Conservation (phyloP, 495 filamentous ascomycete genomes). For the Penicillium verhagenii region DNA sequence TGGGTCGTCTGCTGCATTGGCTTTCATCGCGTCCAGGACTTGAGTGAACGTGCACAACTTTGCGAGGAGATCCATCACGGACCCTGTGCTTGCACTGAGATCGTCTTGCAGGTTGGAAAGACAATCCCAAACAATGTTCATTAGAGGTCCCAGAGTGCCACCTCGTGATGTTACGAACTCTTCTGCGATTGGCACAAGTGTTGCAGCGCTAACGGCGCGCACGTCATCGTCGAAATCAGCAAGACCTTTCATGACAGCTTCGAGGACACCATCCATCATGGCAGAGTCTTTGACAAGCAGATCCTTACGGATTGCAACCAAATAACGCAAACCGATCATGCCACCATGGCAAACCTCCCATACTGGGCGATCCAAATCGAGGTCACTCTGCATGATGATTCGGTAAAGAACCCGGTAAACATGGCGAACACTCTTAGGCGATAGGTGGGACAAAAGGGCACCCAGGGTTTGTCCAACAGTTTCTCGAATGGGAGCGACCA, state of each 20-base stretch:
- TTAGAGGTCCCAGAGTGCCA: constrained; percentile 70
- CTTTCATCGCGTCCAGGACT: constrained; percentile 91
- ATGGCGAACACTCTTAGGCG: constrained; percentile 68
- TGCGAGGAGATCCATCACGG: constrained; percentile 95
- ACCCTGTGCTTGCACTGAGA: constrained; percentile 93
- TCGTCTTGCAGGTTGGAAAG: constrained; percentile 94
- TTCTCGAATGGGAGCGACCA: constrained; percentile 92
- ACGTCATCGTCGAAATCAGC: constrained; percentile 93
- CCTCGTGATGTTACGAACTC: constrained; percentile 87
- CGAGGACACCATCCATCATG: constrained; percentile 90
- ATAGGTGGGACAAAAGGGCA: constrained; percentile 78
- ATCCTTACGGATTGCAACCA: constrained; percentile 93
- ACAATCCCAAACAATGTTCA: constrained; percentile 96
- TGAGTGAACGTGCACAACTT: constrained; percentile 93
- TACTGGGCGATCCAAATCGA: constrained; percentile 63
- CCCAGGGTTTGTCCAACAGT: constrained; percentile 95
- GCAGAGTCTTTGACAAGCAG: constrained; percentile 75
- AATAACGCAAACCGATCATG: constrained; percentile 92
- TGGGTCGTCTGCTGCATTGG: constrained; percentile 76
- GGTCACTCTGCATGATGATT: constrained; percentile 87
- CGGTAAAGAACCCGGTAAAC: constrained; percentile 79
- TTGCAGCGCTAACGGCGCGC: constrained; percentile 93
- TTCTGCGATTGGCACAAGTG: constrained; percentile 89
- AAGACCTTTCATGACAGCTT: constrained; percentile 91
- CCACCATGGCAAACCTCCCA: constrained; percentile 98